Evolutionary conservation across 345 rosid genomes (phyloP), one percentile per base, ranked within the genome.

Genomic region (Eucalyptus pauciflora): DNA sequence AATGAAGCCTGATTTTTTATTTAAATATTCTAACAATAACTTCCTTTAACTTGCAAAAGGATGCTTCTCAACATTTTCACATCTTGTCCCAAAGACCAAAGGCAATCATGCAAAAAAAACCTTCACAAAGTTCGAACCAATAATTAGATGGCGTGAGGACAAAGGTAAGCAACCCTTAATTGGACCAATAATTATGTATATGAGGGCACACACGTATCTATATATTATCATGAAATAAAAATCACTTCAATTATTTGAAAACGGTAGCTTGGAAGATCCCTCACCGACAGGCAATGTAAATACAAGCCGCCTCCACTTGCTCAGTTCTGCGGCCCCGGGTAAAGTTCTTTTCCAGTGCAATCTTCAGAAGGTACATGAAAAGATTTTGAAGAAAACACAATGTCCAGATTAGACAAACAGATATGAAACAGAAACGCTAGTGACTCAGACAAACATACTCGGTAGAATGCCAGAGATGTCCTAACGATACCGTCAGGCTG

Each of bases 221-320:
- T 20, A 41, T 37, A 37, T 37, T 37, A 37, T 76, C 8, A 76
- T 7, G 9, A 41, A 76, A 33, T 69, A 69, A 69, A 69, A 69
- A 41, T 76, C 43, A 37, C 48, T 41, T 76, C 83, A 41, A 76
- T 37, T 12, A 76, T 20, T 76, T 37, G 83, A 76, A 20, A 41
- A 22, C 46, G 20, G 15, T 41, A 20, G 27, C 48, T 41, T 76
- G 48, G 83, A 83, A 86, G 89, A 90, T 50, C 87, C 64, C 93
- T 93, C 90, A 97, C 99, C 99, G 94, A 89, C 99, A 98, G 41
- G 98, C 96, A 94, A 95, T 94, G 91, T 98, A 98, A 86, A 98
- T 96, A 88, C 99, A 98, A 80, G 98, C 94, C 89, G 96, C 94
- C 87, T 95, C 95, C 33, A 97, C 99, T 89, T 93, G 97, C 62